Conservation (phyloP, 1,139 yeast genomes). For the Ogataea hybrid region DNA sequence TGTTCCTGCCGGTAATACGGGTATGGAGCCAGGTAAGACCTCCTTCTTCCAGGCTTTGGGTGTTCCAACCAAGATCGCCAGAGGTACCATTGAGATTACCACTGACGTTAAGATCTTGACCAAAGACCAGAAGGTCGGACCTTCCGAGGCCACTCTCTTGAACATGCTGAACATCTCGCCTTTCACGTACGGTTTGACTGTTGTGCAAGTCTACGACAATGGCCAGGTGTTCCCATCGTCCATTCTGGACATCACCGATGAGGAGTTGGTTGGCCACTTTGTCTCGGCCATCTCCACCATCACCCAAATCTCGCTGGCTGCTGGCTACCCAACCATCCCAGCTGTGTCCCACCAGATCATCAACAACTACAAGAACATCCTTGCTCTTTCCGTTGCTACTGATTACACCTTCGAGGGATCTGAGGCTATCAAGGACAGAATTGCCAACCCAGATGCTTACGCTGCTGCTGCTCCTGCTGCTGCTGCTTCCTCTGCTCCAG, state of each 20-base stretch:
- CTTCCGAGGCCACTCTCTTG: conserved; percentile 97
- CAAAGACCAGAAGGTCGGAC: conserved; percentile 89
- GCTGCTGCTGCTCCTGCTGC: conserved; percentile 95
- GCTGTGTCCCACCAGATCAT: conserved; percentile 98
- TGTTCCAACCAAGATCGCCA: conserved; percentile 99
- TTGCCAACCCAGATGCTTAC: conserved; percentile 99
- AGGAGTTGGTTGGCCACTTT: conserved; percentile 90
- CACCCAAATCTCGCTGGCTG: conserved; percentile 95
- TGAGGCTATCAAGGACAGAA: conserved; percentile 98
- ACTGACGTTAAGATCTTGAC: conserved; percentile 94
- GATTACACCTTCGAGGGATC: conserved; percentile 99
- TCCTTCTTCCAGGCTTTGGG: conserved; percentile 99
- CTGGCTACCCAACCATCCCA: conserved; percentile 99
- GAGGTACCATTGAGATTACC: conserved; percentile 99
- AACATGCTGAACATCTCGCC: conserved; percentile 99
- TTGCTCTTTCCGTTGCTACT: conserved; percentile 97
- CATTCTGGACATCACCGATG: conserved; percentile 98
- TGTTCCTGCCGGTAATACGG: conserved; percentile 99
- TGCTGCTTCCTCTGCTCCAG: conserved; percentile 61
- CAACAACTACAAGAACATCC: conserved; percentile 98
- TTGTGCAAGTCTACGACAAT: conserved; percentile 95
- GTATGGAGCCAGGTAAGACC: conserved; percentile 99
- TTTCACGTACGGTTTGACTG: conserved; percentile 97
- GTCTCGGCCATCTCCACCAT: conserved; percentile 90
- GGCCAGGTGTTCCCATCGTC: conserved; percentile 98